phyloP scores from a whole-genome alignment of 805 yeast genomes.

The Metschnikowia peoriensis region DNA sequence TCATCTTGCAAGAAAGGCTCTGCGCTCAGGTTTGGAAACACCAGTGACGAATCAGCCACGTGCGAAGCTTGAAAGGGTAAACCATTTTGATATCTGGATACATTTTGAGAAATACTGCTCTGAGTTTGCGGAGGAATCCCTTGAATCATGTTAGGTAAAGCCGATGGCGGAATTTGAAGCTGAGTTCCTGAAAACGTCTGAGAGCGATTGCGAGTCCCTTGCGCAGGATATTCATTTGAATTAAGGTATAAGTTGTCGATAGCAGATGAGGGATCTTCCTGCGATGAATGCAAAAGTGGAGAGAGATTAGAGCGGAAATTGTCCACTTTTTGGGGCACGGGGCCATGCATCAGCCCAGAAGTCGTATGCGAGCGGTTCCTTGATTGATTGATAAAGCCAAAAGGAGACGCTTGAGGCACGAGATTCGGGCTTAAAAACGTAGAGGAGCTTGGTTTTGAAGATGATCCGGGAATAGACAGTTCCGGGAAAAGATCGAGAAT shows the following conservation, averaged over 20 bases:
- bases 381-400: conserved; percentile 10
- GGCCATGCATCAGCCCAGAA: conserved; percentile 32
- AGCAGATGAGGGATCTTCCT: conserved; percentile 28
- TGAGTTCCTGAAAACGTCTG: conserved; percentile 41
- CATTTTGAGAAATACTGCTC: background rate
- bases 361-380: conserved; percentile 52
- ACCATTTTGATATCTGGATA: background rate
- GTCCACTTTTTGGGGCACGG: conserved; percentile 14
- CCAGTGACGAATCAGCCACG: conserved; percentile 2
- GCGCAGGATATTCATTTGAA: conserved; percentile 14
- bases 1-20: conserved; percentile 48
- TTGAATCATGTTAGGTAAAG: conserved; percentile 2
- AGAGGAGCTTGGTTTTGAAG: conserved; percentile 12
- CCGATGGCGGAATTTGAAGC: conserved; percentile 2
- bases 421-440: conserved; percentile 22
- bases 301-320: conserved; percentile 22
- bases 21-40: background rate
- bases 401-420: conserved; percentile 18
- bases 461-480: background rate
- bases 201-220: conserved; percentile 32
- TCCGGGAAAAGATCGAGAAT: conserved; percentile 14
- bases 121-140: conserved; percentile 1
- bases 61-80: background rate
- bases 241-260: conserved; percentile 34
- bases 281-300: conserved; percentile 23